Percentiles rank a stretch among this genome's conserved stretches.
Conservation (phyloP, 208 protist species). For the Phytomonas sp. region DNA sequence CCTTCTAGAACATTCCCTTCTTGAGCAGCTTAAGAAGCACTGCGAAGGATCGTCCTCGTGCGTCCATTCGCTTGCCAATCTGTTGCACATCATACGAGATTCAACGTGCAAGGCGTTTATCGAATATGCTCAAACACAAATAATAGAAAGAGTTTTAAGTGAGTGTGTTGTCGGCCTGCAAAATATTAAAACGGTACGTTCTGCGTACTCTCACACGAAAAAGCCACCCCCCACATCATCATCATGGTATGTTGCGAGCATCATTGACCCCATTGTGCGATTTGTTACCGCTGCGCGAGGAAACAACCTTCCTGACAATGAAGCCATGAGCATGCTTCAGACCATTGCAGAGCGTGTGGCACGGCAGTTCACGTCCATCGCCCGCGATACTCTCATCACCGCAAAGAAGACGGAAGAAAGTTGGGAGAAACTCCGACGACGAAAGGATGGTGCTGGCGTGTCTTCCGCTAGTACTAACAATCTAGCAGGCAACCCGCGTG, state of each 20-base stretch:
- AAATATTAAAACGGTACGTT: conserved; percentile 66
- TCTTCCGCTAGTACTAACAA: conserved; percentile 8
- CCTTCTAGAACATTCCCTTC: neutral
- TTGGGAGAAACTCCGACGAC: conserved; percentile 80
- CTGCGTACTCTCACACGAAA: conserved; percentile 59
- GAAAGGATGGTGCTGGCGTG: conserved; percentile 32
- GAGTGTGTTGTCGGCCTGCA: conserved; percentile 38
- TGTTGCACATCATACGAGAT: neutral
- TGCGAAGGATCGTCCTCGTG: neutral
- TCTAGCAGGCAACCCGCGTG: neutral
- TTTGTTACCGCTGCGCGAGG: conserved; percentile 20
- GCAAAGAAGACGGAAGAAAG: conserved; percentile 84
- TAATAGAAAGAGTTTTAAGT: conserved; percentile 20
- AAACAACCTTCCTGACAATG: conserved; percentile 10
- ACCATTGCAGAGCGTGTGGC: conserved; percentile 20
- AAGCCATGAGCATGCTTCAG: neutral
- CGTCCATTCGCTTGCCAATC: neutral
- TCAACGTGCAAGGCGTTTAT: neutral
- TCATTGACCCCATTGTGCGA: conserved; percentile 43
- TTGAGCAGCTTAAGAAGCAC: neutral
- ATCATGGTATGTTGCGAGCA: conserved; percentile 64
- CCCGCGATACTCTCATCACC: conserved; percentile 63
- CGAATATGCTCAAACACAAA: neutral
- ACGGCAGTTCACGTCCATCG: conserved; percentile 35
- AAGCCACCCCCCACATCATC: conserved; percentile 50